phyloP scores from a whole-genome alignment of 2,329 filamentous ascomycete species.

The Xylariaceae sp. region DNA sequence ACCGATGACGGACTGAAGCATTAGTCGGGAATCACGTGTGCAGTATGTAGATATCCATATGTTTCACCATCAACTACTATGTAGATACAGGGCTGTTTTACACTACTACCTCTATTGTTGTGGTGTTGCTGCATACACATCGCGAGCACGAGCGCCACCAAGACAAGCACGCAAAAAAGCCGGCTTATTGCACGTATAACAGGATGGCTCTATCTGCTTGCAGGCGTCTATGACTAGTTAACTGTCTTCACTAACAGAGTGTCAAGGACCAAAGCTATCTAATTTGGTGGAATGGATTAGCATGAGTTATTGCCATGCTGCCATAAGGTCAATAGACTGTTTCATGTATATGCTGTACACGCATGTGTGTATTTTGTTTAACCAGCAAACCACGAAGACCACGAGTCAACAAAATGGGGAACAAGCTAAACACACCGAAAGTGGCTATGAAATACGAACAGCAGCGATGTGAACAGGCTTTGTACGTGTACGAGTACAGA shows the following conservation, averaged over 20 bases:
- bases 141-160: background rate
- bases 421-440: no score
- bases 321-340: no score
- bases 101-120: background rate
- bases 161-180: background rate
- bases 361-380: background rate
- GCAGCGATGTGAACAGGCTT: no score
- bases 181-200: background rate
- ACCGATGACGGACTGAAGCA: slow-evolving; percentile 28
- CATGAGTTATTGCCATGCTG: no score
- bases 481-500: no score
- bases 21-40: slow-evolving; percentile 32
- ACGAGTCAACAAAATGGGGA: no score
- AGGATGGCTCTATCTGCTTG: background rate
- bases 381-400: no score
- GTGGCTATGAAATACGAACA: no score
- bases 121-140: background rate
- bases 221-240: background rate
- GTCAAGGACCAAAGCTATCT: no score
- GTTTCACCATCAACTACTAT: slow-evolving; percentile 38
- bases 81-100: no score
- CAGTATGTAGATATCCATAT: slow-evolving; percentile 25
- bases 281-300: no score
- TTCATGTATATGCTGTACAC: background rate
- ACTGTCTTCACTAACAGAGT: background rate